Evolutionary conservation across 352 stramenopile genomes (phyloP), one percentile per base, ranked within the genome.

Genomic region (Proteromonas lacertae): DNA sequence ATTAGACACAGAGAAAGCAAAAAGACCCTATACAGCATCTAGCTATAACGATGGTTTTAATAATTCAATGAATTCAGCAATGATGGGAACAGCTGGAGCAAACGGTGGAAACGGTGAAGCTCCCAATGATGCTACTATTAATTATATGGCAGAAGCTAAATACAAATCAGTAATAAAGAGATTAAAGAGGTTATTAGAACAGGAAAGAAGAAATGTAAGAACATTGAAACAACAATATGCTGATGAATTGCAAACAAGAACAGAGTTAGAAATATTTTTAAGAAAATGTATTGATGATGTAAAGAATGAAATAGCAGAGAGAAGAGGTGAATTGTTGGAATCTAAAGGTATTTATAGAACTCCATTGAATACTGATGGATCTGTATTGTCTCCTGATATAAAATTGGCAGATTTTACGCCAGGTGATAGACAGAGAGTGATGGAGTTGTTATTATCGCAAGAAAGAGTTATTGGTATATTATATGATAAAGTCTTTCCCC

Each of bases 111-210:
- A 18, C 9, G 13, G 26, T 21, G n/a, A 22, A 25, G 10, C 13
- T 12, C 18, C 22, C 9, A 36, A 25, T 33, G 6, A 20, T 2
- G 25, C 14, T 7, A 18, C 19, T 9, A 19, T 12, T 5, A 13
- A 13, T 9, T 23, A 22, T 2, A 53, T 70, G 23, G 45, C 52
- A 0, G 61, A 78, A 45, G 63, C 56, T 32, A 56, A 66, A 13
- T 84, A 86, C 53, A 86, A 83, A 45, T 69, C 81, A 36, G 75
- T 83, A 36, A 80, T 83, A 44, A 76, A 77, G 48, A 54, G 69
- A 5, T 49, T 82, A 18, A 82, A 82, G 51, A 57, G 66, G 4
- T 47, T 86, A 25, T 49, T 86, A 4, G 69, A 83, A 28, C 56
- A 64, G 9, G 70, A 86, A 51, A 46, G 66, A 20, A 53, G 57